Conservation (phyloP, 345 rosid species). For the Lenwebbia sp. region DNA sequence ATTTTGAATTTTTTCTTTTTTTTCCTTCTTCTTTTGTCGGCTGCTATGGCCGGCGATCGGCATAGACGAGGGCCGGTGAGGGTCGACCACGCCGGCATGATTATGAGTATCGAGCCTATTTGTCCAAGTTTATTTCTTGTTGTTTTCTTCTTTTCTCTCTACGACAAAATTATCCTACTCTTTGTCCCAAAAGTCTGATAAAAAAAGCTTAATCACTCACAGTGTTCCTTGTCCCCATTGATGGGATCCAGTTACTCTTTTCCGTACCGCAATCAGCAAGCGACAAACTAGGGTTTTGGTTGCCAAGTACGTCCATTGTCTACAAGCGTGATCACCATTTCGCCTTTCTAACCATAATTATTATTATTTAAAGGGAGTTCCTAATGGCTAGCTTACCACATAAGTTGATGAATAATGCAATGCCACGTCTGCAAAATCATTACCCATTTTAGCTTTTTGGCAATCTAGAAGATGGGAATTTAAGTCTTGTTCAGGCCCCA, state of each 20-base stretch:
- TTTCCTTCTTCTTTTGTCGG: too few relatives aligned
- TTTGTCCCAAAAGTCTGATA: background rate
- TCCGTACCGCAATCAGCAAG: conserved; percentile 21
- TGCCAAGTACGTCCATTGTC: background rate
- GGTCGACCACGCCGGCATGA: too few relatives aligned
- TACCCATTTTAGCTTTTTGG: background rate
- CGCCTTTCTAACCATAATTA: background rate
- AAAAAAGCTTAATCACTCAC: background rate
- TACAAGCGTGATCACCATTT: background rate
- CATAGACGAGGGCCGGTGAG: too few relatives aligned
- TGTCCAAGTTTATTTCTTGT: background rate
- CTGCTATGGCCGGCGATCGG: too few relatives aligned
- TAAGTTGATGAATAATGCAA: conserved; percentile 11
- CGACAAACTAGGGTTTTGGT: background rate
- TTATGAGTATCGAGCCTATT: too few relatives aligned
- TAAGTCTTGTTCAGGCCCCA: conserved; percentile 43
- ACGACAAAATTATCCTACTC: background rate
- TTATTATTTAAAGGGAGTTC: conserved; percentile 3
- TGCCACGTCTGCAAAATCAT: conserved; percentile 31
- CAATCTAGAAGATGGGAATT: background rate
- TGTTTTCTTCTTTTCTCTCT: too few relatives aligned
- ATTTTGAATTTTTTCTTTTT: too few relatives aligned
- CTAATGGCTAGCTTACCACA: conserved; percentile 34
- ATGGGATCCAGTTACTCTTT: conserved; percentile 10
- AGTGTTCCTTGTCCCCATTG: conserved; percentile 11